A percentile compares a stretch with the other conserved stretches of the same genome.
These are phyloP conservation scores for Liquidambar formosana DNA, from an alignment of 164 flowering plant genomes.

Conservation along the genomic window DNA sequence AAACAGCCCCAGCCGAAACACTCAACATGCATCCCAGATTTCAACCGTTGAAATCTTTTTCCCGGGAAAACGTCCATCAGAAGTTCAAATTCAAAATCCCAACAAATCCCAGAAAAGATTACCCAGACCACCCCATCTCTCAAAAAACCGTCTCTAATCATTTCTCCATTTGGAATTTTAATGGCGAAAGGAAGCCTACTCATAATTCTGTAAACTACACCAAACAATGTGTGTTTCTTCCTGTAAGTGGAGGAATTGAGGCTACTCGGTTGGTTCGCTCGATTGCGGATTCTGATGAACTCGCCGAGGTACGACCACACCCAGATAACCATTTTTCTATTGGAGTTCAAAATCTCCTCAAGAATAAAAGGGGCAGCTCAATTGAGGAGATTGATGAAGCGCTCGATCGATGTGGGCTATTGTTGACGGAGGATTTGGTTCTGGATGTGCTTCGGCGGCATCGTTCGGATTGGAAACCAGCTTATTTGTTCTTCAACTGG, in stretches of 20 bases:
- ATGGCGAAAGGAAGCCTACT: not conserved
- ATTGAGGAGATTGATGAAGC: constrained; percentile 35
- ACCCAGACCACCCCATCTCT: constrained; percentile 4
- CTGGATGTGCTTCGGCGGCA: constrained; percentile 63
- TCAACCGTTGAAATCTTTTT: constrained; percentile 13
- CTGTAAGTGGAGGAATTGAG: not conserved
- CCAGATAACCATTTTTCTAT: constrained; percentile 26
- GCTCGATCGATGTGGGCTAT: constrained; percentile 38
- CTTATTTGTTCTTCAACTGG: constrained; percentile 71
- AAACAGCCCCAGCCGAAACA: too few relatives aligned
- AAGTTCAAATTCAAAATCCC: constrained; percentile 16
- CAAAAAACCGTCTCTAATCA: not conserved
- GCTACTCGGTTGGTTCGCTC: not conserved
- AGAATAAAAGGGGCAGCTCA: constrained; percentile 30
- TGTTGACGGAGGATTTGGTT: constrained; percentile 53
- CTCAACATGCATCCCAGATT: constrained; percentile 10
- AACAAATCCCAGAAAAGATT: not conserved
- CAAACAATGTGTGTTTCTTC: not conserved
- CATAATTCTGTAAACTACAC: not conserved
- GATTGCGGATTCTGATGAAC: not conserved
- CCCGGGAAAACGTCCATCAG: constrained; percentile 18
- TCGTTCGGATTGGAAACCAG: constrained; percentile 71
- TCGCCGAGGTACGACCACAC: constrained; percentile 2
- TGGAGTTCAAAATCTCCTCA: constrained; percentile 55
- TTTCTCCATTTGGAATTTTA: not conserved